These are phyloP conservation scores for Phoma sp. DNA, from an alignment of 2,329 filamentous ascomycete genomes.

Conservation along the genomic window DNA sequence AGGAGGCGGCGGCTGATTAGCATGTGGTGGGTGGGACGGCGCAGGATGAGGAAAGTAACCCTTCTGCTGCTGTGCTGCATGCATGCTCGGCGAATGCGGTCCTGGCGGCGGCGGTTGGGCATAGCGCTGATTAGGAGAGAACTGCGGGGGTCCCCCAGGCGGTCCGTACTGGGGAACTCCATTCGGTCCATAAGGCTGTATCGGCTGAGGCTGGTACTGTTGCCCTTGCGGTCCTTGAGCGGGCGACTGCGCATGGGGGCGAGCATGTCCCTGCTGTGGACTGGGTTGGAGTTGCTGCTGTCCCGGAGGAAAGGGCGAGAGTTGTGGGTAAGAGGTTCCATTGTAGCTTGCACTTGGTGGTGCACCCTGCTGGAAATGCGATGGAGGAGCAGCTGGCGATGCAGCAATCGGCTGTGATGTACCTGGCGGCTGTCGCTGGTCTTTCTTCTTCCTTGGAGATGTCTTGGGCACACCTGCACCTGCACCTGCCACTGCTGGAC, in stretches of 20 bases:
- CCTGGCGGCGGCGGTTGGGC: constrained; percentile 35
- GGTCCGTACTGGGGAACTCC: constrained; percentile 35
- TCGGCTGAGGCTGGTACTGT: constrained; percentile 35
- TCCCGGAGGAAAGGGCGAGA: constrained; percentile 47
- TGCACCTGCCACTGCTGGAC: constrained; percentile 9
- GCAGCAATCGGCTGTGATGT: constrained; percentile 27
- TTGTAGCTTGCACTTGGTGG: constrained; percentile 36
- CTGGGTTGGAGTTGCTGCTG: constrained; percentile 39
- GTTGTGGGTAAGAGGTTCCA: constrained; percentile 42
- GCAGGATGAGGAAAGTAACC: constrained; percentile 40
- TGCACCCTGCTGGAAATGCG: constrained; percentile 13
- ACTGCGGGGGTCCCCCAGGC: constrained; percentile 39
- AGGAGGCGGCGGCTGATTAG: constrained; percentile 44
- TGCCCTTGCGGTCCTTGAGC: constrained; percentile 46
- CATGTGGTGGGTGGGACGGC: constrained; percentile 42
- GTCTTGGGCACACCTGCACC: constrained; percentile 18
- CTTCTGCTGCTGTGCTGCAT: constrained; percentile 35
- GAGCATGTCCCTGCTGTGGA: constrained; percentile 22
- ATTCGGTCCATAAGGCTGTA: constrained; percentile 31
- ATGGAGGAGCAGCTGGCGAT: constrained; percentile 21
- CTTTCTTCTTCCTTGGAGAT: constrained; percentile 40
- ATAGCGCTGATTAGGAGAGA: constrained; percentile 38
- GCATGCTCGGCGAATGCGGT: constrained; percentile 42
- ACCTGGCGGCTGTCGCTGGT: constrained; percentile 21
- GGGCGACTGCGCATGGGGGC: constrained; percentile 39